Evolutionary conservation across 75 land plant species (phyloP).

Genomic region (Gnetum montanum): DNA sequence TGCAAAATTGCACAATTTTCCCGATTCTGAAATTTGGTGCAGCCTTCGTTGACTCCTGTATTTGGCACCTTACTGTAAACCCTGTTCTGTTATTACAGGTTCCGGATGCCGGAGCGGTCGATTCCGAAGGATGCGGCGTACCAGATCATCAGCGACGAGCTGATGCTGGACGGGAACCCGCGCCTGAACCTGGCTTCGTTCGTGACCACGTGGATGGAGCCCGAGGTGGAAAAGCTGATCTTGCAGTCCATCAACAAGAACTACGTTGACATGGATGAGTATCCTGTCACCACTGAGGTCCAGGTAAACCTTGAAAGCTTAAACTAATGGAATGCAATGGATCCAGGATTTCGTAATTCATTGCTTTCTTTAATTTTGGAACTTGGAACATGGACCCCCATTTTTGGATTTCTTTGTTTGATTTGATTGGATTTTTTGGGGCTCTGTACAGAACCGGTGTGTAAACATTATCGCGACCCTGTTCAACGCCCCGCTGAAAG

Average conservation of each 20-base stretch:
- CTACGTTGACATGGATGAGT: slow-evolving; percentile 60
- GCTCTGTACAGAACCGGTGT: slow-evolving; percentile 46
- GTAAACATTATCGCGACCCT: slow-evolving; percentile 61
- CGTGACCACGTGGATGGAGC: slow-evolving; percentile 71
- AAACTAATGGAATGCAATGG: too few relatives aligned
- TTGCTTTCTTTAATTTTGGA: too few relatives aligned
- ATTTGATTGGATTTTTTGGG: not conserved
- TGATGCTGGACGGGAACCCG: slow-evolving; percentile 60
- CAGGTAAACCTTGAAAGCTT: too few relatives aligned
- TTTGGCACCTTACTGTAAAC: too few relatives aligned
- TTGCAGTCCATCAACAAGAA: slow-evolving; percentile 41
- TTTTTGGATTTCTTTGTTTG: not conserved
- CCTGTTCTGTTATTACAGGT: too few relatives aligned
- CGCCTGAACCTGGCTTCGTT: slow-evolving; percentile 57
- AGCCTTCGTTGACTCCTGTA: too few relatives aligned
- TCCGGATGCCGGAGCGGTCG: slow-evolving; percentile 30
- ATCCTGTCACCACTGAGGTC: slow-evolving; percentile 58
- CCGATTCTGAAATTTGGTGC: too few relatives aligned
- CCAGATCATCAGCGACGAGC: slow-evolving; percentile 57
- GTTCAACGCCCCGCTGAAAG: slow-evolving; percentile 43
- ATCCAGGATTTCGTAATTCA: too few relatives aligned
- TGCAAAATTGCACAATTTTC: too few relatives aligned
- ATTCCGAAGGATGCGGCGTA: slow-evolving; percentile 65
- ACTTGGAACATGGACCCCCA: not conserved
- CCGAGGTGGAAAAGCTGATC: slow-evolving; percentile 50